Conservation (phyloP, 129 eudicot species). For the Flaveria ramosissima region DNA sequence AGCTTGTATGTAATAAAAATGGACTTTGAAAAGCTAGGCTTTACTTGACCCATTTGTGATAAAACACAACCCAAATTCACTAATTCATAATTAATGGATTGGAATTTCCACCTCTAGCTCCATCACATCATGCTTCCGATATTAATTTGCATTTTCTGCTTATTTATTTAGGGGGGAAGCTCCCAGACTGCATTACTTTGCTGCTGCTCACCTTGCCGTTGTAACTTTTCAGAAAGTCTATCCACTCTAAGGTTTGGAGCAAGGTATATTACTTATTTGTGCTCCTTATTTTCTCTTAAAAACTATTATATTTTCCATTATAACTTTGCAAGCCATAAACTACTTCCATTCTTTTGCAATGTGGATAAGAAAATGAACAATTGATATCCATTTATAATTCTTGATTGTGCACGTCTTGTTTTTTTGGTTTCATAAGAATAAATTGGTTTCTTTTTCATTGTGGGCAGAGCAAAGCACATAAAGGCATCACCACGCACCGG, state of each 20-base stretch:
- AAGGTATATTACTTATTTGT: slow-evolving; percentile 46
- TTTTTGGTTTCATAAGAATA: background rate
- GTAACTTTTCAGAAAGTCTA: slow-evolving; percentile 70
- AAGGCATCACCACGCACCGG: slow-evolving; percentile 50
- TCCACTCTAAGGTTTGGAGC: slow-evolving; percentile 93
- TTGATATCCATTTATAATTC: background rate
- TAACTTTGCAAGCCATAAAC: background rate
- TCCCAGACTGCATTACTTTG: slow-evolving; percentile 85
- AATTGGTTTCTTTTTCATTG: slow-evolving; percentile 6
- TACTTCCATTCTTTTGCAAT: background rate
- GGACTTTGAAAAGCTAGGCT: background rate
- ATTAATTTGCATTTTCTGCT: background rate
- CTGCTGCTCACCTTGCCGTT: slow-evolving; percentile 89
- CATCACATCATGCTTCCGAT: slow-evolving; percentile 9
- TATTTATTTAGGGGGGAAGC: slow-evolving; percentile 64
- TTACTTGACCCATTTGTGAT: background rate
- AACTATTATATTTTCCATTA: background rate
- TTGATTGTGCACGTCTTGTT: background rate
- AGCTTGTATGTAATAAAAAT: background rate
- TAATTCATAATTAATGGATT: background rate
- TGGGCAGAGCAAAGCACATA: slow-evolving; percentile 81
- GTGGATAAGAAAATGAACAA: background rate
- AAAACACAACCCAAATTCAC: background rate
- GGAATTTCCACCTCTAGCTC: background rate
- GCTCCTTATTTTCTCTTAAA: background rate